phyloP scores from a whole-genome alignment of 2,329 filamentous ascomycete species.

The Fusarium devonianum region DNA sequence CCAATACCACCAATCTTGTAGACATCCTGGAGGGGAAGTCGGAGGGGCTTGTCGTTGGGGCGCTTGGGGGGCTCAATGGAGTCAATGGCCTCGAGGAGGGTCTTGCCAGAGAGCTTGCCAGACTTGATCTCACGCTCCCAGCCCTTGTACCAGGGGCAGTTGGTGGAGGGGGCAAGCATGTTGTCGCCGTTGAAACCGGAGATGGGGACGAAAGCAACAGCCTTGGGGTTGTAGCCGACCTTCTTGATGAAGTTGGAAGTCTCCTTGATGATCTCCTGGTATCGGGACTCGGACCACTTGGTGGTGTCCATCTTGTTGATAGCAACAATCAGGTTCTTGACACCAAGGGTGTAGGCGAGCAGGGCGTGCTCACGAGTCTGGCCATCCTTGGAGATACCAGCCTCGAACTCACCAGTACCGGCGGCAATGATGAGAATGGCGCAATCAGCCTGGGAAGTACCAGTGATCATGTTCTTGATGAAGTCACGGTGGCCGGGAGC shows the following conservation, averaged over 20 bases:
- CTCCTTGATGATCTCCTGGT: constrained; percentile 99
- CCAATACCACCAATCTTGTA: constrained; percentile 99
- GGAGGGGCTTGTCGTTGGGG: constrained; percentile 98
- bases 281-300: constrained; percentile 97
- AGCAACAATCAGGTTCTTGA: constrained; percentile 99
- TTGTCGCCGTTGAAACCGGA: constrained; percentile 99
- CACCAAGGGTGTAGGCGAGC: constrained; percentile 99
- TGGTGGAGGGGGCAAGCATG: constrained; percentile 90
- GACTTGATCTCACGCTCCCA: constrained; percentile 97
- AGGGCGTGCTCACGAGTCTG: constrained; percentile 99
- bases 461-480: constrained; percentile 99
- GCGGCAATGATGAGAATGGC: constrained; percentile 99
- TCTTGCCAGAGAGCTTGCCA: constrained; percentile 90
- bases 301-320: constrained; percentile 99
- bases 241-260: constrained; percentile 99
- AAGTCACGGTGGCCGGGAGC: constrained; percentile 99
- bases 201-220: constrained; percentile 98
- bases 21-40: constrained; percentile 99
- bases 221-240: constrained; percentile 99
- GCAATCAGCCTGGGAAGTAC: constrained; percentile 99
- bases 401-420: constrained; percentile 99
- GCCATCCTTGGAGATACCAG: constrained; percentile 99
- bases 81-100: constrained; percentile 98
- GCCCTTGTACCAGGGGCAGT: constrained; percentile 99
- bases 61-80: constrained; percentile 90